These are phyloP conservation scores for Talaromyces piceae DNA, from an alignment of 2,329 filamentous ascomycete species.

Conservation along the genomic window DNA sequence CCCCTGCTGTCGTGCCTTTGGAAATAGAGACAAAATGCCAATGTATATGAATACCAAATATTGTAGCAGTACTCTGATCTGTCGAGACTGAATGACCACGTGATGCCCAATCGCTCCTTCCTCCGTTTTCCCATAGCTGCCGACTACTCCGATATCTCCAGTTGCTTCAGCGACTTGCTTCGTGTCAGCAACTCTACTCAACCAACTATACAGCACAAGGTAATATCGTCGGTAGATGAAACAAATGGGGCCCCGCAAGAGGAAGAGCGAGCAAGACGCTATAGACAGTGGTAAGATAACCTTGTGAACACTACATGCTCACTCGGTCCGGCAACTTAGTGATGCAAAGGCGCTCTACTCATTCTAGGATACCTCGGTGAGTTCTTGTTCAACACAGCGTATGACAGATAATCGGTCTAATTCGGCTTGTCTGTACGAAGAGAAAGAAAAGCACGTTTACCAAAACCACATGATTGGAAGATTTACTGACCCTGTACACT, in stretches of 20 bases:
- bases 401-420: neutral
- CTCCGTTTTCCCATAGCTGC: too few relatives aligned
- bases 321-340: neutral
- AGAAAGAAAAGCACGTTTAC: constrained; percentile 11
- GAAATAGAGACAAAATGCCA: neutral
- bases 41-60: neutral
- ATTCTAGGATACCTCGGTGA: constrained; percentile 46
- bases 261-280: constrained; percentile 25
- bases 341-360: constrained; percentile 30
- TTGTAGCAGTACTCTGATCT: neutral
- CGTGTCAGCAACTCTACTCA: neutral
- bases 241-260: constrained; percentile 38
- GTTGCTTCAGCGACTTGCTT: too few relatives aligned
- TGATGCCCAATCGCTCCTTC: constrained; percentile 2
- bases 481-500: too few relatives aligned
- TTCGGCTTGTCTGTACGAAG: neutral
- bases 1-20: neutral
- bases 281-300: constrained; percentile 23
- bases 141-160: too few relatives aligned
- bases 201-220: neutral
- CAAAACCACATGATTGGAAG: neutral
- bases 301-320: neutral
- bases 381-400: constrained; percentile 15
- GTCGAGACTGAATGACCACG: too few relatives aligned
- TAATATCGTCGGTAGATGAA: too few relatives aligned